Evolutionary conservation across 169 alveolate species (phyloP).

Genomic region (Cryptosporidium canis): DNA sequence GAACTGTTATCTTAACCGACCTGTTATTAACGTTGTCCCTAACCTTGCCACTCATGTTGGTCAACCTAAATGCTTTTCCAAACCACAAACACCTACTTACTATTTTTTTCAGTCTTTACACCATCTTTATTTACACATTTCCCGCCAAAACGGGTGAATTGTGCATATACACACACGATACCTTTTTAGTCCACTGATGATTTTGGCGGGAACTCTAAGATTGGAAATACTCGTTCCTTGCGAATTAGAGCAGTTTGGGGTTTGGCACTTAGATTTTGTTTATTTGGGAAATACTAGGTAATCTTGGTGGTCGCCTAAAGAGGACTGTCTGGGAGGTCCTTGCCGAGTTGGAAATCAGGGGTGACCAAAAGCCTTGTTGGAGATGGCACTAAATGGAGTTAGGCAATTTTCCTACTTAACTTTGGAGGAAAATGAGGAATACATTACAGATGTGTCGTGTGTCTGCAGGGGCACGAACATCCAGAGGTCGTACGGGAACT

Average conservation of each 20-base stretch:
- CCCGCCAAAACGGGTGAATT: conserved; percentile 17
- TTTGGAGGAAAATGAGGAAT: conserved; percentile 69
- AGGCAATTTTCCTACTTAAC: conserved; percentile 53
- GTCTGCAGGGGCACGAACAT: neutral
- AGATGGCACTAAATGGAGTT: conserved; percentile 52
- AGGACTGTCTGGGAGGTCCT: too few relatives aligned
- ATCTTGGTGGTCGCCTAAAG: neutral
- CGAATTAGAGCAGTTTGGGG: neutral
- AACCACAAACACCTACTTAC: too few relatives aligned
- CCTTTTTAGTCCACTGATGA: conserved; percentile 24
- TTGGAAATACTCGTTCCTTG: neutral
- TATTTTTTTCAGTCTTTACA: neutral
- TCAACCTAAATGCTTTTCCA: too few relatives aligned
- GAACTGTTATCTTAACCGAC: conserved; percentile 67
- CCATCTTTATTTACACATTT: neutral
- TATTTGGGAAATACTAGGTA: neutral
- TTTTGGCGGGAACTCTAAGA: conserved; percentile 11
- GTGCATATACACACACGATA: conserved; percentile 29
- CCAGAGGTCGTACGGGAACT: neutral
- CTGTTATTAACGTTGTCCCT: conserved; percentile 46
- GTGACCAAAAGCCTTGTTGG: neutral
- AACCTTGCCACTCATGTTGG: neutral
- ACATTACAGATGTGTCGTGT: conserved; percentile 44
- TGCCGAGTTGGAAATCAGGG: too few relatives aligned
- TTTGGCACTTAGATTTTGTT: neutral